Conservation (phyloP, 805 yeast genomes). For the Candida railenensis region DNA sequence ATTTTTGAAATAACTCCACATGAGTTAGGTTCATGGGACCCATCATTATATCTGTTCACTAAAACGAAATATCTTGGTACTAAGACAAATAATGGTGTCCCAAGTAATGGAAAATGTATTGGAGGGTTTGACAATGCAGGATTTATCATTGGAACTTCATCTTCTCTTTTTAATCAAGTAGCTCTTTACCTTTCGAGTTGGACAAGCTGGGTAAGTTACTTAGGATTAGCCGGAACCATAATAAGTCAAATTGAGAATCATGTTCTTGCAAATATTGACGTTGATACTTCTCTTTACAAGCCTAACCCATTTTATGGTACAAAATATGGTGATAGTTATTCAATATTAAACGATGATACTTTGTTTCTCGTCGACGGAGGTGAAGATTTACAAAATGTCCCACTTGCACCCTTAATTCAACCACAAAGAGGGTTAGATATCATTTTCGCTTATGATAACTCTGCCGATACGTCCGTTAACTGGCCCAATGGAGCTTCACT, state of each 20-base stretch:
- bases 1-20: slow-evolving; percentile 39
- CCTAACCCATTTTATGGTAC: slow-evolving; percentile 42
- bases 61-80: slow-evolving; percentile 32
- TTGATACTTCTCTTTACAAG: slow-evolving; percentile 38
- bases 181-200: slow-evolving; percentile 20
- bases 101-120: slow-evolving; percentile 18
- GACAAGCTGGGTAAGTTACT: slow-evolving; percentile 4
- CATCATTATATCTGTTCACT: slow-evolving; percentile 29
- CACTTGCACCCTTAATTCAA: slow-evolving; percentile 41
- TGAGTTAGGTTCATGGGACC: slow-evolving; percentile 46
- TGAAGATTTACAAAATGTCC: slow-evolving; percentile 42
- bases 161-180: slow-evolving; percentile 36
- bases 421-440: slow-evolving; percentile 35
- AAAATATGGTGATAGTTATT: slow-evolving; percentile 16
- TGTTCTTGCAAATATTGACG: slow-evolving; percentile 20
- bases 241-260: slow-evolving; percentile 20
- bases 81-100: slow-evolving; percentile 19
- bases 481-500: slow-evolving; percentile 47
- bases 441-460: slow-evolving; percentile 42
- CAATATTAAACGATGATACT: slow-evolving; percentile 23
- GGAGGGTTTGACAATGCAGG: slow-evolving; percentile 39
- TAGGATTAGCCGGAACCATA: slow-evolving; percentile 20
- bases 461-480: slow-evolving; percentile 34
- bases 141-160: slow-evolving; percentile 39
- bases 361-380: slow-evolving; percentile 43